phyloP scores from a whole-genome alignment of 2,329 filamentous ascomycete genomes.

The Trichoderma harzianum region DNA sequence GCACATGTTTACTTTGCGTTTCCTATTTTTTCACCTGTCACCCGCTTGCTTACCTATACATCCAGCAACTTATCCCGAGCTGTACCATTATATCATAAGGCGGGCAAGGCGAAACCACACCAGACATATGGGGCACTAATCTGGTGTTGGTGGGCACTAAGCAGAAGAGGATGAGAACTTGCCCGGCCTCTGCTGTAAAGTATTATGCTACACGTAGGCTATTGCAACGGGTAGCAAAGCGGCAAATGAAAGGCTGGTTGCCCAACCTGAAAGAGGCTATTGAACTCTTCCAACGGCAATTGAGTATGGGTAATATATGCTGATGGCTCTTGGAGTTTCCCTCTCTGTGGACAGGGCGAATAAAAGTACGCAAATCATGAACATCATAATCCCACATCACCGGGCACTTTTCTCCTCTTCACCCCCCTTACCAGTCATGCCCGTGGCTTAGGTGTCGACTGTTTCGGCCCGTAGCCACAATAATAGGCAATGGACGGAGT shows the following conservation, averaged over 20 bases:
- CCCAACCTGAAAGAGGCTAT: neutral
- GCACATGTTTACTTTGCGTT: neutral
- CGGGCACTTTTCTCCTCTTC: neutral
- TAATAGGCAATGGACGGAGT: neutral
- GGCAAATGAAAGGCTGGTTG: neutral
- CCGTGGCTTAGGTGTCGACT: neutral
- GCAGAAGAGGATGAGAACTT: neutral
- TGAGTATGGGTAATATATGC: neutral
- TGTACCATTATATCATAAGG: neutral
- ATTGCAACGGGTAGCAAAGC: neutral
- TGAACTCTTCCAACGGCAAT: neutral
- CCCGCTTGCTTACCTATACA: neutral
- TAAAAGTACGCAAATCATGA: neutral
- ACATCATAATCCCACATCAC: neutral
- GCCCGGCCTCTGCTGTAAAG: neutral
- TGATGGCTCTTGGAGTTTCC: neutral
- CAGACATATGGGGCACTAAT: neutral
- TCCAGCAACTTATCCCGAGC: neutral
- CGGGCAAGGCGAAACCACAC: neutral
- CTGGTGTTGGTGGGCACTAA: neutral
- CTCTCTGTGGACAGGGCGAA: neutral
- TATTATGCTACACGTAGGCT: neutral
- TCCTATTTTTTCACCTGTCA: neutral
- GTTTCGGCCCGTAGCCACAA: constrained; percentile 7
- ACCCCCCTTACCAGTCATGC: neutral